Percentiles rank a stretch among this genome's conserved stretches.
Conservation (phyloP, 192 early-diverging fungal species). For the Coemansia sp. region DNA sequence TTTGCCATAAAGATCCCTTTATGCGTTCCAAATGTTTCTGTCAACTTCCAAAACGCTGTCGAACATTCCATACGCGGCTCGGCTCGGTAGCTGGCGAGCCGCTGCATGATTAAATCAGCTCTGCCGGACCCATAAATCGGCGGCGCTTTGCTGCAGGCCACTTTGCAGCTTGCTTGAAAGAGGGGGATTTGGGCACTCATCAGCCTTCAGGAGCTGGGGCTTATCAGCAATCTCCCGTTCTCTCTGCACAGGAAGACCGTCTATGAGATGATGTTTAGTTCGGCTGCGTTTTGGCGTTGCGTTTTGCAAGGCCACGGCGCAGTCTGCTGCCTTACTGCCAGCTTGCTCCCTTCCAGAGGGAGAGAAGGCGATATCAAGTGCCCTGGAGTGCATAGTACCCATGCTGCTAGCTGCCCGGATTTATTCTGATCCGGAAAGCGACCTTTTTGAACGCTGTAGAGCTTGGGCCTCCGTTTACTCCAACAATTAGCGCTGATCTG, state of each 20-base stretch:
- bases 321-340: conserved; percentile 4
- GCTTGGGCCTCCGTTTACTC: conserved; percentile 46
- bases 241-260: conserved; percentile 1
- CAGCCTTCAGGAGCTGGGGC: not conserved
- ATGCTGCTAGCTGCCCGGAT: conserved; percentile 9
- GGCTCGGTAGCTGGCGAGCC: not conserved
- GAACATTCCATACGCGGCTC: not conserved
- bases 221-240: conserved; percentile 1
- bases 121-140: not conserved
- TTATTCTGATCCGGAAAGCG: not conserved
- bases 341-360: not conserved
- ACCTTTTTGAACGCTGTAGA: conserved; percentile 15
- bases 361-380: conserved; percentile 5
- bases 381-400: conserved; percentile 49
- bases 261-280: conserved; percentile 7
- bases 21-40: conserved; percentile 7
- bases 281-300: conserved; percentile 6
- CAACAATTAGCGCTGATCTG: conserved; percentile 16
- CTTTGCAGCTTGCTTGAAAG: not conserved
- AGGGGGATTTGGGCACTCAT: not conserved
- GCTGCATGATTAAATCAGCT: not conserved
- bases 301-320: conserved; percentile 14
- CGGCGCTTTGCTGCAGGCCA: not conserved
- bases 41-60: not conserved
- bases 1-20: conserved; percentile 4